phyloP scores from a whole-genome alignment of 768 basidiomycete species.

The Crucibulum laeve region DNA sequence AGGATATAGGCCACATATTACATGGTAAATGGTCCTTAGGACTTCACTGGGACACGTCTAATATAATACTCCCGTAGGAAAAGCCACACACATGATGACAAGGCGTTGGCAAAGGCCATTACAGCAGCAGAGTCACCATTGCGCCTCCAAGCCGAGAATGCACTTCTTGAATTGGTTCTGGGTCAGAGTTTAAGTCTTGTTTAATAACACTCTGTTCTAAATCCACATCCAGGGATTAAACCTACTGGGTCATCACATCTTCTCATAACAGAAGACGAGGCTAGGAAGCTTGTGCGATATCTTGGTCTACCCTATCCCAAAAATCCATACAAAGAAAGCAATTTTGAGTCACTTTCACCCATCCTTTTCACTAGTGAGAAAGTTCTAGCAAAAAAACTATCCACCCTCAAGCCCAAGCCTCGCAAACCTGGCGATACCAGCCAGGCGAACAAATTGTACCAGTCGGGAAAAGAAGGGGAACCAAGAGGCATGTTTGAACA shows the following conservation, averaged over 20 bases:
- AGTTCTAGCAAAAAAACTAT: conserved; percentile 33
- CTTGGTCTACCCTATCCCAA: neutral
- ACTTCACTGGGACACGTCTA: neutral
- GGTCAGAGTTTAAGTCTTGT: conserved; percentile 22
- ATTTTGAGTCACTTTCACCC: conserved; percentile 45
- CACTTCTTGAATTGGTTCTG: conserved; percentile 35
- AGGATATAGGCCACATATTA: conserved; percentile 18
- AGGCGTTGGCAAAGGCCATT: conserved; percentile 23
- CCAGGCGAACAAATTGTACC: conserved; percentile 36
- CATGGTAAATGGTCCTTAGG: conserved; percentile 12
- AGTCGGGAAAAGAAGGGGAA: conserved; percentile 14
- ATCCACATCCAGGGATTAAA: conserved; percentile 32
- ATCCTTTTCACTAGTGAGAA: conserved; percentile 30
- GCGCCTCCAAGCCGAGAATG: conserved; percentile 11
- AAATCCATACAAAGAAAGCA: conserved; percentile 9
- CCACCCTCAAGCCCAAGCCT: conserved; percentile 30
- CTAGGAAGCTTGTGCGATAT: conserved; percentile 10
- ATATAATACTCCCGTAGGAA: conserved; percentile 5
- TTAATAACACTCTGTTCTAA: neutral
- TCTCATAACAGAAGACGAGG: conserved; percentile 31
- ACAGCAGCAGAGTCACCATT: conserved; percentile 23
- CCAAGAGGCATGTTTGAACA: conserved; percentile 43
- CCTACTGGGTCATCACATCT: conserved; percentile 39
- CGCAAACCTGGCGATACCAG: conserved; percentile 35
- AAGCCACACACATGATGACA: conserved; percentile 27